phyloP scores from a whole-genome alignment of 768 basidiomycete species.

The Asterophora parasitica region DNA sequence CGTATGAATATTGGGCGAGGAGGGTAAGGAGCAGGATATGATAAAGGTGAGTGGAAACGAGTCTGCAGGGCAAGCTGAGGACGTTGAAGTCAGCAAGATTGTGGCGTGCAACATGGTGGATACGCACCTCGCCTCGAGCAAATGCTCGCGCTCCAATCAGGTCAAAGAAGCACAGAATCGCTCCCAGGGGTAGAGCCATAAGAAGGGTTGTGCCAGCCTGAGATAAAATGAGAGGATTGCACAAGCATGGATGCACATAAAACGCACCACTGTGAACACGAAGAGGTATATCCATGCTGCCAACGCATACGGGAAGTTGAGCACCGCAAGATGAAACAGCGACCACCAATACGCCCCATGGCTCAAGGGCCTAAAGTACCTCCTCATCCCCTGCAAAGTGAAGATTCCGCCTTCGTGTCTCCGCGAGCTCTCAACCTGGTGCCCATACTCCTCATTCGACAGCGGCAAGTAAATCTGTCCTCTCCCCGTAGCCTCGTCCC shows the following conservation, averaged over 20 bases:
- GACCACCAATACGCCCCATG: slow-evolving; percentile 57
- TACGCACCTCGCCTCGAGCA: slow-evolving; percentile 61
- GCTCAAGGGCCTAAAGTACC: slow-evolving; percentile 63
- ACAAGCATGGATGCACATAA: not conserved
- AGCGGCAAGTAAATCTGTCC: slow-evolving; percentile 9
- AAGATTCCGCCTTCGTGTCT: slow-evolving; percentile 22
- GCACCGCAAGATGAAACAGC: slow-evolving; percentile 60
- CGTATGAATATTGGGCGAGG: slow-evolving; percentile 75
- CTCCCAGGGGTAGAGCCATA: slow-evolving; percentile 74
- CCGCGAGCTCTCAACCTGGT: slow-evolving; percentile 8
- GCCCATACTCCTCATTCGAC: slow-evolving; percentile 9
- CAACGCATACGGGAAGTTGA: slow-evolving; percentile 79
- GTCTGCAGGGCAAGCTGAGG: slow-evolving; percentile 61
- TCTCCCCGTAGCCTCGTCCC: slow-evolving; percentile 27
- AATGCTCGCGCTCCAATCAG: slow-evolving; percentile 70
- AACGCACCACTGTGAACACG: slow-evolving; percentile 71
- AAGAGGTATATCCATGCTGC: slow-evolving; percentile 78
- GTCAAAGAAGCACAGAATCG: slow-evolving; percentile 72
- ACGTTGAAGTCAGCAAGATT: not conserved
- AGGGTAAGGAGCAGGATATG: slow-evolving; percentile 60
- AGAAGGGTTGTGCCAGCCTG: slow-evolving; percentile 77
- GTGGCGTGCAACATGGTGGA: not conserved
- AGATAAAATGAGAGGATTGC: not conserved
- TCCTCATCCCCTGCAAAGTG: slow-evolving; percentile 36
- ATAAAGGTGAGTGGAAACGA: slow-evolving; percentile 63